Base-by-base conservation (phyloP, 768 basidiomycete species). In the Mycena albidolilacea region DNA sequence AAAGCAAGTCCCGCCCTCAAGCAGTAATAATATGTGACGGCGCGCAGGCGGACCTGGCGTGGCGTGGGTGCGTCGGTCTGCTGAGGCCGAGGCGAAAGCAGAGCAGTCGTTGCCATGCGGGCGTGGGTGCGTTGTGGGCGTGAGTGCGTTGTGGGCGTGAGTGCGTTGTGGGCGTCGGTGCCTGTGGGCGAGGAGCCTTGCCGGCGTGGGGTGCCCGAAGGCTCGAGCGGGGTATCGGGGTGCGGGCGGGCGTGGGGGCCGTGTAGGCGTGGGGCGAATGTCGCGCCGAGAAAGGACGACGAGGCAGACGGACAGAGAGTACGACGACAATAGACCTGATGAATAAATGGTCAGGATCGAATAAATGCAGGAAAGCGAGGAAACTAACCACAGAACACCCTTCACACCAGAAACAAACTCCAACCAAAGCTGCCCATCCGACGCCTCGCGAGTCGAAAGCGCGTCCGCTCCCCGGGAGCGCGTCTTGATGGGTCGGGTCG, bases 371-470 rank as follows among this genome's bases (percentile, higher is more conserved):
- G 12, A 12, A 41, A 44, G 12, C 7, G 1, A 12, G 19, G 7
- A 41, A 46, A 62, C 41, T 50, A 46, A 63, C 61, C 39, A 17
- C 19, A 52, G 46, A 37, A 17, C 68, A 68, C 60, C 35, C 35
- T 58, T 50, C 37, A 23, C 30, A 52, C 46, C 70, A 61, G n/a
- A 35, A 55, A 11, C 38, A 35, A 37, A 55, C 64, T 62, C 50
- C 59, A 66, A 5, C 65, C 7, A 55, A 50, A 48, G 60, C 65
- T 55, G 60, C 71, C 37, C 70, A 52, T 43, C 64, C 10, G 50
- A 71, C 64, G 64, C 58, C 19, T 60, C 70, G 6, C 69, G 64
- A 70, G 63, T 60, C 57, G 69, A 70, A 70, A 39, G 61, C 30
- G 61, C 68, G 61, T 54, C 61, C 67, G 8, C 60, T 62, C 69